Percentiles rank a stretch among this genome's conserved stretches.
Conservation (phyloP, 805 yeast genomes). For the Candida ortonii region DNA sequence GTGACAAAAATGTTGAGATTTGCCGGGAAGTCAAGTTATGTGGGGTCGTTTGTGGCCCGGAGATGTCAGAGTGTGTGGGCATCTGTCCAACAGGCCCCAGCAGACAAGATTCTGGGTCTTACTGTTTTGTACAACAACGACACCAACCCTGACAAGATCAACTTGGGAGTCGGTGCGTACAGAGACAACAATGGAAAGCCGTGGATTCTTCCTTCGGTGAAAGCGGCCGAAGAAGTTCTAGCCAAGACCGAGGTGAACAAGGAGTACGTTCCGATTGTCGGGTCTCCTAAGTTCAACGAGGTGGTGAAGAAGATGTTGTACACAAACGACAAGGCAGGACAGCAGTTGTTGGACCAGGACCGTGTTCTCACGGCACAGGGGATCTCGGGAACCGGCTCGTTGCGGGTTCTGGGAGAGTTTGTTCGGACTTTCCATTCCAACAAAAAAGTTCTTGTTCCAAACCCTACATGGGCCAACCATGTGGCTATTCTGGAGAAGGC, state of each 20-base stretch:
- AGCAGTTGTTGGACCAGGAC: constrained; percentile 51
- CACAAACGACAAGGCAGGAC: constrained; percentile 59
- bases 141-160: constrained; percentile 50
- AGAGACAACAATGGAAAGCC: constrained; percentile 87
- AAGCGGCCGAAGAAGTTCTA: constrained; percentile 57
- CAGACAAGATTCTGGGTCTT: constrained; percentile 83
- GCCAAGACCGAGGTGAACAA: constrained; percentile 55
- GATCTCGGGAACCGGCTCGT: constrained; percentile 92
- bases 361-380: constrained; percentile 85
- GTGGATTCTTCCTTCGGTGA: constrained; percentile 77
- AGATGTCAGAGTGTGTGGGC: constrained; percentile 32
- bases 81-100: constrained; percentile 51
- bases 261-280: constrained; percentile 86
- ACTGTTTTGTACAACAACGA: constrained; percentile 73
- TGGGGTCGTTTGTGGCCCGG: constrained; percentile 12
- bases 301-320: constrained; percentile 71
- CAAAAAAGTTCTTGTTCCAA: constrained; percentile 66
- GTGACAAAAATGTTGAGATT: constrained; percentile 22
- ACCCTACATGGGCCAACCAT: constrained; percentile 96
- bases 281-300: constrained; percentile 63
- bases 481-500: constrained; percentile 71
- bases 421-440: constrained; percentile 55
- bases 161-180: constrained; percentile 88
- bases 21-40: constrained; percentile 8
- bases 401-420: constrained; percentile 81